Evolutionary conservation across 169 alveolate genomes (phyloP).

Genomic region (Perkinsus olseni): DNA sequence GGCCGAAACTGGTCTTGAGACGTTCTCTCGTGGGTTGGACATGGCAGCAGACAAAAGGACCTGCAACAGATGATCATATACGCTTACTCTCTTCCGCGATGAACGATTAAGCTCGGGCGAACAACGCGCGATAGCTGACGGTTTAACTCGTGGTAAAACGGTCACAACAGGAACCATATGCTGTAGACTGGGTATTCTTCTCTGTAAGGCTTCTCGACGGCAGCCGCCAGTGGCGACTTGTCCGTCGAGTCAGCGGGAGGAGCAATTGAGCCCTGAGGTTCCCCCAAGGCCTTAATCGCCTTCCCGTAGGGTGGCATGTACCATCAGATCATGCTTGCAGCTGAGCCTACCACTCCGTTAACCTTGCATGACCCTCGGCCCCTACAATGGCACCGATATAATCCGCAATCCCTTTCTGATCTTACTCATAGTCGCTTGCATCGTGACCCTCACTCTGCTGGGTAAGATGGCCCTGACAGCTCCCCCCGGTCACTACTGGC

Average conservation of each 20-base stretch:
- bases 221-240: too few species aligned
- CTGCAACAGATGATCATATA: too few species aligned
- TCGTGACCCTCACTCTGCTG: neutral
- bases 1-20: neutral
- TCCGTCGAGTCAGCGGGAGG: too few species aligned
- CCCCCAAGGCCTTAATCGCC: too few species aligned
- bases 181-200: too few species aligned
- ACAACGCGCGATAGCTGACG: neutral
- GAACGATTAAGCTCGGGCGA: neutral
- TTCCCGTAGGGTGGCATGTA: too few species aligned
- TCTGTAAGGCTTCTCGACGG: too few species aligned
- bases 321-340: too few species aligned
- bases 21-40: neutral
- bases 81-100: neutral
- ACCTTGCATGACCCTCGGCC: neutral
- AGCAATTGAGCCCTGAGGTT: too few species aligned
- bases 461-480: neutral
- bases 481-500: neutral
- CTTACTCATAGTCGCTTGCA: neutral
- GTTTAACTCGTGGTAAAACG: neutral
- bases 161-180: too few species aligned
- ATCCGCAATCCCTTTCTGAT: neutral
- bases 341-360: neutral
- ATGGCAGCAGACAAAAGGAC: neutral
- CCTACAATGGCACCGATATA: neutral